phyloP scores from a whole-genome alignment of 2,329 filamentous ascomycete genomes.

The Raffaelea deltoideospora region DNA sequence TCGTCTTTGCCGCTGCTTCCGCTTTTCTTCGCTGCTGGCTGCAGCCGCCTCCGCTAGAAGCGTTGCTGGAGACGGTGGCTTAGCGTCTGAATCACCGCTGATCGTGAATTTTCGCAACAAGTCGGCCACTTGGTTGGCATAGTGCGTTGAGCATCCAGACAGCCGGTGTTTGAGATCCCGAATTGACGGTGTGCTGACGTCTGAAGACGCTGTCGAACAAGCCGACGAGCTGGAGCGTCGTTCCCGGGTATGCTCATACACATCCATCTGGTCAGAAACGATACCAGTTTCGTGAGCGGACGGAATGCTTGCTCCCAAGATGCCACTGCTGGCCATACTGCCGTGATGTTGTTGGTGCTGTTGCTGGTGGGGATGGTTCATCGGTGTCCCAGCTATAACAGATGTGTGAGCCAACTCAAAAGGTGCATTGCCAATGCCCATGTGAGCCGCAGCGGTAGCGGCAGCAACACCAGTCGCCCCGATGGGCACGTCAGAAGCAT shows the following conservation, averaged over 20 bases:
- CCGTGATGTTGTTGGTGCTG: neutral
- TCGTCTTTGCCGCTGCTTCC: neutral
- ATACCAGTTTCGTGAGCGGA: too few species aligned
- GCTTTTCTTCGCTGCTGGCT: neutral
- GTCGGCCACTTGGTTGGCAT: conserved; percentile 12
- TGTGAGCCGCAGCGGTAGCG: too few species aligned
- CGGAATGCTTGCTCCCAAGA: too few species aligned
- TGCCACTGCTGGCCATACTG: too few species aligned
- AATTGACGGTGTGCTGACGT: conserved; percentile 12
- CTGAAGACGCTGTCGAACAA: conserved; percentile 9
- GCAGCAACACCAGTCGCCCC: too few species aligned
- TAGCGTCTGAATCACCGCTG: conserved; percentile 10
- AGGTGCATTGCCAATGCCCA: too few species aligned
- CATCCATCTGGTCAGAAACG: too few species aligned
- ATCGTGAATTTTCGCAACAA: conserved; percentile 13
- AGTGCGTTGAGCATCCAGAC: conserved; percentile 17
- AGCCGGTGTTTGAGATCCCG: conserved; percentile 20
- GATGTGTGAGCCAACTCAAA: too few species aligned
- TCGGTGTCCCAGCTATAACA: too few species aligned
- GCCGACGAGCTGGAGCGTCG: conserved; percentile 7
- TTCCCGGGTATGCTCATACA: conserved; percentile 4
- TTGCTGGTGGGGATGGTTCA: neutral
- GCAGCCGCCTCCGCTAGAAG: conserved; percentile 2
- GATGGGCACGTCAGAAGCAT: too few species aligned
- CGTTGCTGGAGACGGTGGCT: neutral